Percentiles rank a stretch among this genome's conserved stretches.
These are phyloP conservation scores for Melocanna baccifera DNA, from an alignment of 176 grass and related monocot genomes.

Conservation along the genomic window DNA sequence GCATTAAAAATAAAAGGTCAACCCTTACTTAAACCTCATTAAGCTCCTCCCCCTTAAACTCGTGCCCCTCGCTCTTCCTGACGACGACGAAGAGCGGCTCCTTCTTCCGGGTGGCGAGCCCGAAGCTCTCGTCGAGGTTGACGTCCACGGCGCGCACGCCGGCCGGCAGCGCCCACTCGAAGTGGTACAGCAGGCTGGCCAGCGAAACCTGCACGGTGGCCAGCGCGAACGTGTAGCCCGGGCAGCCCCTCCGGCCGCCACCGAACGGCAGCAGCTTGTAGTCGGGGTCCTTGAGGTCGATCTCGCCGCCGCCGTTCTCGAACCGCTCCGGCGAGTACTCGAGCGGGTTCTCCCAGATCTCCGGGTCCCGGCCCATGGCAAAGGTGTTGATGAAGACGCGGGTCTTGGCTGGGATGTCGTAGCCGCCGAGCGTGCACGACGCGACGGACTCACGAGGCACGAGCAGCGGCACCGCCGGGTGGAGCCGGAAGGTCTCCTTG, in stretches of 20 bases:
- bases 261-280: constrained; percentile 54
- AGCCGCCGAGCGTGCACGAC: constrained; percentile 38
- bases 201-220: constrained; percentile 31
- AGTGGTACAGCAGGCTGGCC: constrained; percentile 44
- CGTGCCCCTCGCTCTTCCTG: constrained; percentile 4
- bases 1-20: background rate
- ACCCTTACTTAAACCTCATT: background rate
- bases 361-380: constrained; percentile 36
- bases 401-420: constrained; percentile 36
- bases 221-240: constrained; percentile 43
- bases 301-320: background rate
- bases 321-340: constrained; percentile 50
- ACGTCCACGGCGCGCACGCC: constrained; percentile 42
- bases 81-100: constrained; percentile 30
- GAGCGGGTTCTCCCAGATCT: constrained; percentile 42
- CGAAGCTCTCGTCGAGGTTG: constrained; percentile 34
- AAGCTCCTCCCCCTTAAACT: constrained; percentile 34
- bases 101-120: constrained; percentile 43
- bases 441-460: constrained; percentile 31
- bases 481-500: constrained; percentile 46
- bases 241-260: constrained; percentile 42
- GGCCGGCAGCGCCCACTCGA: constrained; percentile 42
- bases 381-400: constrained; percentile 48
- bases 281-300: constrained; percentile 40
- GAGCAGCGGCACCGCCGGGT: constrained; percentile 32